A percentile compares a stretch with the other conserved stretches of the same genome.
Evolutionary conservation across 768 basidiomycete genomes (phyloP).

Genomic region (Dendrothele bispora): DNA sequence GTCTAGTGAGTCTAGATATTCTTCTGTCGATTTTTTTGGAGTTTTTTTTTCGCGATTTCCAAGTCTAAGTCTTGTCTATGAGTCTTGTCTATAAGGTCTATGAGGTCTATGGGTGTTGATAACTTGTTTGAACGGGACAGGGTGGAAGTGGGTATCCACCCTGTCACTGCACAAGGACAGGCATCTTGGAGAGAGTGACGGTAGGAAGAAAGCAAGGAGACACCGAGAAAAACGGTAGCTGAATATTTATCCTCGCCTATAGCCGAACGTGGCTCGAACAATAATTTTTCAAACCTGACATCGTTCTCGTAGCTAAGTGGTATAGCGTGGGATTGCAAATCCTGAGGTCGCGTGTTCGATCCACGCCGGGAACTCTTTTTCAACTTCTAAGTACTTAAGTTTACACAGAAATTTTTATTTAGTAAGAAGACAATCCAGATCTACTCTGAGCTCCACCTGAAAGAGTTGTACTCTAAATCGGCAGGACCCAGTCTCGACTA

Average conservation of each 20-base stretch:
- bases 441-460: too few species aligned
- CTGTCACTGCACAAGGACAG: slow-evolving; percentile 53
- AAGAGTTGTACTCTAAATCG: too few species aligned
- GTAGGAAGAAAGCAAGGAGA: not conserved
- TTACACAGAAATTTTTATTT: too few species aligned
- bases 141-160: slow-evolving; percentile 39
- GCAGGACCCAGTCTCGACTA: too few species aligned
- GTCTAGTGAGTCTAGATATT: slow-evolving; percentile 15
- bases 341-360: not conserved
- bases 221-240: not conserved
- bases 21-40: slow-evolving; percentile 22
- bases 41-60: not conserved
- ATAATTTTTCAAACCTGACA: not conserved
- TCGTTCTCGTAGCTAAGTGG: not conserved
- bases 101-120: slow-evolving; percentile 4
- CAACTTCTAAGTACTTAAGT: too few species aligned
- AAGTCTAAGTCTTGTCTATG: too few species aligned
- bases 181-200: slow-evolving; percentile 36
- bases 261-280: not conserved
- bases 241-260: not conserved
- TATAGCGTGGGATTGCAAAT: not conserved
- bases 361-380: not conserved
- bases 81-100: too few species aligned
- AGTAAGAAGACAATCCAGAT: too few species aligned
- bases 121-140: slow-evolving; percentile 19